phyloP scores from a whole-genome alignment of 2,329 filamentous ascomycete species.

The Stagonosporopsis vannaccii region DNA sequence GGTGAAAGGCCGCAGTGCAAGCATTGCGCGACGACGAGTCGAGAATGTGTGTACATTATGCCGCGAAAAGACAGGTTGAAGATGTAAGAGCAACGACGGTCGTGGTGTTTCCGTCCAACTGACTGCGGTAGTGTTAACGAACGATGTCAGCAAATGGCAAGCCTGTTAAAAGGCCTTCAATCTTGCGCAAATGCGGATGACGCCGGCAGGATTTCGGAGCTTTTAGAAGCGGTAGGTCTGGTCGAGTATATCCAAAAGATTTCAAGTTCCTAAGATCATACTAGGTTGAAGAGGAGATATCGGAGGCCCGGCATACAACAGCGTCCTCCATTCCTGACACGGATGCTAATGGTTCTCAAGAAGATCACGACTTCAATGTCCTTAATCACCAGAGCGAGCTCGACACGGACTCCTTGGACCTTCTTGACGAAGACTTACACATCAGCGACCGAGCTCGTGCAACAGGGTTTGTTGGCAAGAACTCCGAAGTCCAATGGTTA shows the following conservation, averaged over 20 bases:
- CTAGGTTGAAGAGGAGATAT: conserved; percentile 40
- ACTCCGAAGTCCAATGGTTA: conserved; percentile 45
- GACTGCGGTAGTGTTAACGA: conserved; percentile 38
- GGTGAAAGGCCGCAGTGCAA: conserved; percentile 48
- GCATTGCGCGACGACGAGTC: conserved; percentile 44
- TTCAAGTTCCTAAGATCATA: conserved; percentile 14
- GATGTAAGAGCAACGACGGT: conserved; percentile 30
- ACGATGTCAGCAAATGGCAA: conserved; percentile 39
- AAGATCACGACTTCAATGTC: conserved; percentile 12
- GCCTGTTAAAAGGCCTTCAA: conserved; percentile 28
- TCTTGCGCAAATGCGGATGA: conserved; percentile 30
- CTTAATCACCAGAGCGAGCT: conserved; percentile 22
- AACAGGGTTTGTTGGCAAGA: conserved; percentile 45
- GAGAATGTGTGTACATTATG: conserved; percentile 50
- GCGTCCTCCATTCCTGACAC: conserved; percentile 27
- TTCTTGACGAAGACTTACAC: conserved; percentile 41
- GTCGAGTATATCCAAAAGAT: not conserved
- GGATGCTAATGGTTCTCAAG: conserved; percentile 27
- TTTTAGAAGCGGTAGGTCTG: conserved; percentile 32
- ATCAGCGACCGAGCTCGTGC: conserved; percentile 33
- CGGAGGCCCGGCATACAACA: conserved; percentile 25
- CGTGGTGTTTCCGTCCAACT: conserved; percentile 5
- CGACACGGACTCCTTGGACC: conserved; percentile 29
- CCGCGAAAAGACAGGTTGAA: conserved; percentile 50
- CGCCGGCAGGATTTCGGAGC: conserved; percentile 28